A percentile compares a stretch with the other conserved stretches of the same genome.
Conservation (phyloP, 768 basidiomycete genomes). For the Solioccasus polychromus region DNA sequence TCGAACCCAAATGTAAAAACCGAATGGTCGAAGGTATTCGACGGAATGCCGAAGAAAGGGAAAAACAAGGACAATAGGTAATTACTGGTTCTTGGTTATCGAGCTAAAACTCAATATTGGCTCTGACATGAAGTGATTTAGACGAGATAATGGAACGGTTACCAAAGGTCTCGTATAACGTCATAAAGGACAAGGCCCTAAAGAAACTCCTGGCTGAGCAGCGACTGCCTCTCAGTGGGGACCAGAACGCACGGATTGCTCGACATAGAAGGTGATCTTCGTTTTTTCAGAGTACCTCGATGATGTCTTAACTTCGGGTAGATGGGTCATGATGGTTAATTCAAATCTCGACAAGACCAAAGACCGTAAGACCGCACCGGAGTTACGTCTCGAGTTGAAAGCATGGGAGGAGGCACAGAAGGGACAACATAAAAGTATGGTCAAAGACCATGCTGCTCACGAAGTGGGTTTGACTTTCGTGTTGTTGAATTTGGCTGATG, state of each 20-base stretch:
- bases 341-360: slow-evolving; percentile 62
- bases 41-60: slow-evolving; percentile 40
- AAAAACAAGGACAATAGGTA: slow-evolving; percentile 38
- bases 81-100: background rate
- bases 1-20: slow-evolving; percentile 24
- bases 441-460: slow-evolving; percentile 39
- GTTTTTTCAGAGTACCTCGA: too few relatives aligned
- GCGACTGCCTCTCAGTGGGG: slow-evolving; percentile 49
- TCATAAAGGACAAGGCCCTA: slow-evolving; percentile 59
- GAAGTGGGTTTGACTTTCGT: slow-evolving; percentile 31
- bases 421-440: slow-evolving; percentile 26
- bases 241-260: slow-evolving; percentile 46
- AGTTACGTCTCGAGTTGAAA: slow-evolving; percentile 52
- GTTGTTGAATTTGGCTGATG: background rate
- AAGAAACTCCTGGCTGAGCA: slow-evolving; percentile 54
- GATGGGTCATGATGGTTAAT: slow-evolving; percentile 70
- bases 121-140: slow-evolving; percentile 17
- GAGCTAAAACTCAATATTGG: slow-evolving; percentile 11
- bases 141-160: slow-evolving; percentile 44
- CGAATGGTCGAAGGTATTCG: slow-evolving; percentile 49
- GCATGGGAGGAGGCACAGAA: slow-evolving; percentile 56
- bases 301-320: slow-evolving; percentile 24
- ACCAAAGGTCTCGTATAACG: slow-evolving; percentile 64
- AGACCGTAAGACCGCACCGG: slow-evolving; percentile 44
- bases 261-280: slow-evolving; percentile 58